Base-by-base conservation (phyloP, 495 filamentous ascomycete species). In the Rostrohypoxylon terebratum region DNA sequence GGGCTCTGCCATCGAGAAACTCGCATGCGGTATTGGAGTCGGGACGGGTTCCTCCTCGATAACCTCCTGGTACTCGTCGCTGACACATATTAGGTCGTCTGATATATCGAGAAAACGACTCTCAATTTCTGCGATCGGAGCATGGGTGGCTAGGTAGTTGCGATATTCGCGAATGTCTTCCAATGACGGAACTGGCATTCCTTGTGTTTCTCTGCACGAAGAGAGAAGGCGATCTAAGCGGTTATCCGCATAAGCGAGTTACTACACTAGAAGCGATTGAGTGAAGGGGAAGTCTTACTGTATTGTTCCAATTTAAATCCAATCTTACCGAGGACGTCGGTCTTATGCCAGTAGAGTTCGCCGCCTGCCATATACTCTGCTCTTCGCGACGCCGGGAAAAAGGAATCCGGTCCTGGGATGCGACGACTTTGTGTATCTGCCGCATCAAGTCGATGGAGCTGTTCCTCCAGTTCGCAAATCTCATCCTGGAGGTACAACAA, bases 401-500 rank as follows among this genome's bases (percentile, higher is more conserved):
- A 77, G 7, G 83, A 79, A 61, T 89, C 85, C 33, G 86, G 82
- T 59, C 89, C 85, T 31, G 86, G 82, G 0, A 87, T 80, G 5
- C 85, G 77, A n/a, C 90, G 83, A 23, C 86, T 83, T 74, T 91
- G 87, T 20, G 91, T 91, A 67, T 94, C 91, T 21, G 87, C 85
- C 34, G 88, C 87, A 70, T 97, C 94, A 0, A 95, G 80, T 1
- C 83, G 81, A n/a, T 88, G 85, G 0, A 96, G 83, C 42, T 93
- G 88, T 72, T 92, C 90, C 73, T 94, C 93, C 57, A 96, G 83
- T 58, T 95, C 91, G 1, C 88, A 84, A 42, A 97, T 88, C 76
- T 97, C 93, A 75, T 96, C 93, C 80, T 97, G 94, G 0, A 98
- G 87, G 74, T 96, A 89, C 1, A 98, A 83, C 2, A 98, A 84